These are phyloP conservation scores for Russula sp. DNA, from an alignment of 768 basidiomycete species.

Conservation along the genomic window DNA sequence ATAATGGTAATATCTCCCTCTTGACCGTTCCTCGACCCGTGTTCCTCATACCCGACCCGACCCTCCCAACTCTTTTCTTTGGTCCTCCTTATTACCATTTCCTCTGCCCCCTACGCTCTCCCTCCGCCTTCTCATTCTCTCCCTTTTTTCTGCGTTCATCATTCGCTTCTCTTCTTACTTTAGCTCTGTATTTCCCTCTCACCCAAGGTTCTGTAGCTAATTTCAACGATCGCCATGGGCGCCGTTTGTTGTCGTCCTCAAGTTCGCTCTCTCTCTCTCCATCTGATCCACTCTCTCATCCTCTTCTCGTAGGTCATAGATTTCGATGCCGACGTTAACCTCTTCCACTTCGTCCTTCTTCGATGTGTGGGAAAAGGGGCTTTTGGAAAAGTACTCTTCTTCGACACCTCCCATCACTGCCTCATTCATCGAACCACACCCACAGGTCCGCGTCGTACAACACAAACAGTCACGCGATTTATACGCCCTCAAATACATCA, in stretches of 20 bases:
- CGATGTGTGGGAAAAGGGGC: constrained; percentile 98
- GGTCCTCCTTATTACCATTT: not conserved
- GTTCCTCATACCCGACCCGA: not conserved
- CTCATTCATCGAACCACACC: not conserved
- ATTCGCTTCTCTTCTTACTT: constrained; percentile 9
- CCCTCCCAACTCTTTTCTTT: not conserved
- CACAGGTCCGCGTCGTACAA: constrained; percentile 95
- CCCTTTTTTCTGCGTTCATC: constrained; percentile 7
- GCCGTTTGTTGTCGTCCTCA: constrained; percentile 79
- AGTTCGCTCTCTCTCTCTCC: constrained; percentile 34
- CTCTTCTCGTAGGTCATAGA: constrained; percentile 64
- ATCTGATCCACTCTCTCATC: not conserved
- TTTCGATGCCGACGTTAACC: constrained; percentile 91
- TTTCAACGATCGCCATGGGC: constrained; percentile 48
- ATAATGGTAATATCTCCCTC: not conserved
- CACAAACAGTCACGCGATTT: constrained; percentile 97
- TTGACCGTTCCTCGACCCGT: not conserved
- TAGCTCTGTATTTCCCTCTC: not conserved
- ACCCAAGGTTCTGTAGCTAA: constrained; percentile 3
- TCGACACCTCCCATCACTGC: constrained; percentile 15
- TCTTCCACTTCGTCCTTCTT: constrained; percentile 93
- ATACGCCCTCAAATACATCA: constrained; percentile 98
- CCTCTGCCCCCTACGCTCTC: constrained; percentile 5
- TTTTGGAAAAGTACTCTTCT: constrained; percentile 77
- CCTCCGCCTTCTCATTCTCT: constrained; percentile 13